Base-by-base conservation (phyloP, 2,329 filamentous ascomycete genomes). In the Lachnellula willkommii region DNA sequence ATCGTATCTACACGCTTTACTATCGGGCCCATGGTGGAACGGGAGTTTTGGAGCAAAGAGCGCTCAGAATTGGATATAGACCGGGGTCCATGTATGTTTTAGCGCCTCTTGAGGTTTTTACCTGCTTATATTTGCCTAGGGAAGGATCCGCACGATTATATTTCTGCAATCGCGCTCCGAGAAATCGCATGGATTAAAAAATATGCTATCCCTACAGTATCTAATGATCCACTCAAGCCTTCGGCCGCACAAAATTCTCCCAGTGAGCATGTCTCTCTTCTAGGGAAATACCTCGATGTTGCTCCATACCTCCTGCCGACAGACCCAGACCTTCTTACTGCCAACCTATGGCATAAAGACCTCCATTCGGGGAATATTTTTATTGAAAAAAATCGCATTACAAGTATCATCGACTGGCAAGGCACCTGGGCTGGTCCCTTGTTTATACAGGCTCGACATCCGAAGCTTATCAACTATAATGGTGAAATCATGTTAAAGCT, bases 271-370 rank as follows among this genome's bases (percentile, higher is more conserved):
- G 64, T 71, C 28, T 48, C 59, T 2, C 63, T 74, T 22, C 66
- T 72, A 24, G 50, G 67, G 24, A 71, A 63, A 55, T 74, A 68
- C 56, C 47, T 73, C 3, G 49, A 63, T 70, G 36, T 59, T 47
- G 17, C 62, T 28, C 62, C 68, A 37, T 66, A 65, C 56, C 58
- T 74, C 36, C 60, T 73, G 4, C 66, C 66, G 4, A 57, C 58
- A 47, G 55, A 68, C 8, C 28, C 62, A 17, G 53, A 56, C 2
- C 39, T 71, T 12, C 37, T 59, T 49, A 55, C 58, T 36, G 61
- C 72, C n/a, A 66, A 66, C 15, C 55, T 77, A 36, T 75, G 68
- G 70, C 72, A 77, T 63, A 63, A 59, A 32, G 72, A 75, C 62
- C 60, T 75, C 22, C 69, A 71, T 59, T 56, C 69, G 15, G 62